phyloP scores from a whole-genome alignment of 768 basidiomycete species.

The Dacryopinax primogenitus region DNA sequence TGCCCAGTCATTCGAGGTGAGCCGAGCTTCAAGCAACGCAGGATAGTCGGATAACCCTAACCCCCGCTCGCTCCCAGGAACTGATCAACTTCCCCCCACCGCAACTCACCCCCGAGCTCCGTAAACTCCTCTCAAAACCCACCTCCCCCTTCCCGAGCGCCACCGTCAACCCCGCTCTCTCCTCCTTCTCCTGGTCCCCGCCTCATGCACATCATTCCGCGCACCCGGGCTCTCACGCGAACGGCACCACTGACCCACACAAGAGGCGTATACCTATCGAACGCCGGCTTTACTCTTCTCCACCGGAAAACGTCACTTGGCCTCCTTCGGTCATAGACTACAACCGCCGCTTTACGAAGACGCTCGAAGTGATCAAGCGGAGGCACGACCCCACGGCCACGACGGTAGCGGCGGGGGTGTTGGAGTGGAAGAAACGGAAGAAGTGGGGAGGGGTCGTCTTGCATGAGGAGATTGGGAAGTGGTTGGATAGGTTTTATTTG shows the following conservation, averaged over 20 bases:
- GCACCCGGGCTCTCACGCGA: constrained; percentile 18
- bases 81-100: constrained; percentile 75
- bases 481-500: constrained; percentile 96
- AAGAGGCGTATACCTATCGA: constrained; percentile 74
- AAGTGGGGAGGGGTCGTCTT: constrained; percentile 34
- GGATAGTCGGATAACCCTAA: background rate
- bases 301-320: constrained; percentile 54
- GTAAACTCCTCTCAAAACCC: constrained; percentile 48
- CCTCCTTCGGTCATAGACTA: constrained; percentile 91
- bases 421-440: constrained; percentile 83
- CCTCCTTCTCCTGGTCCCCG: constrained; percentile 29
- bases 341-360: constrained; percentile 79
- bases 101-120: constrained; percentile 51
- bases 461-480: constrained; percentile 56
- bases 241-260: constrained; percentile 39
- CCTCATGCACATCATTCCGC: constrained; percentile 2
- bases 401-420: constrained; percentile 64
- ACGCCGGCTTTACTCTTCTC: constrained; percentile 77
- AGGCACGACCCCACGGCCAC: constrained; percentile 97
- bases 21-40: constrained; percentile 22
- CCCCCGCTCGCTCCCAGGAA: constrained; percentile 42
- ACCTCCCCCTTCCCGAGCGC: constrained; percentile 53
- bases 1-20: constrained; percentile 92
- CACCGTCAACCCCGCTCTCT: constrained; percentile 63
- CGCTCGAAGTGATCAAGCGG: constrained; percentile 77